Conservation (phyloP, 345 rosid species). For the Pelargonium nanum region DNA sequence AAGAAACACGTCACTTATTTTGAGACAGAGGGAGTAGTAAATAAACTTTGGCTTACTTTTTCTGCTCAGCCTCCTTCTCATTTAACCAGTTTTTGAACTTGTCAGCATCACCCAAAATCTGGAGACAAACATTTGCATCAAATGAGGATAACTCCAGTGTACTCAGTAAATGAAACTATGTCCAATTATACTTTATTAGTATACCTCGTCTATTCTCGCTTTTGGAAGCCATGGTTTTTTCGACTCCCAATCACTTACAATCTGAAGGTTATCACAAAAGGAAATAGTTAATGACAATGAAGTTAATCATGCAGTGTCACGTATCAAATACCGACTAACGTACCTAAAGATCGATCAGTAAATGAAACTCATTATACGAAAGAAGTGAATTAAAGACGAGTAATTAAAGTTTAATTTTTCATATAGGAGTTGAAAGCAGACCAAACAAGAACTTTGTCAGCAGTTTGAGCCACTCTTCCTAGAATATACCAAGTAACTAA, state of each 20-base stretch:
- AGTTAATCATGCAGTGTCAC: too few species aligned
- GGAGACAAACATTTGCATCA: conserved; percentile 2
- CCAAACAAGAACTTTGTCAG: too few species aligned
- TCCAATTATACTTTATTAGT: conserved; percentile 6
- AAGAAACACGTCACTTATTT: neutral
- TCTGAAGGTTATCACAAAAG: conserved; percentile 30
- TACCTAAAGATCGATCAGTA: too few species aligned
- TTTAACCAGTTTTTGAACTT: conserved; percentile 73
- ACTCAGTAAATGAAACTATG: too few species aligned
- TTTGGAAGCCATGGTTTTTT: conserved; percentile 90
- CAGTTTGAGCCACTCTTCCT: too few species aligned
- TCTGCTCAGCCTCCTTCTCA: conserved; percentile 73
- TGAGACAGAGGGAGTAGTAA: conserved; percentile 12
- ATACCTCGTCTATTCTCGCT: conserved; percentile 64
- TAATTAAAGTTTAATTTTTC: too few species aligned
- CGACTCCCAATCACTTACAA: conserved; percentile 49
- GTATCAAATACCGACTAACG: too few species aligned
- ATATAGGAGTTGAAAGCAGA: too few species aligned
- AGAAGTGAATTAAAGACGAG: too few species aligned
- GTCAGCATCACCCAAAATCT: conserved; percentile 57
- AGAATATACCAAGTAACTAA: too few species aligned
- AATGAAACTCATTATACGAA: too few species aligned
- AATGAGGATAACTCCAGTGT: neutral
- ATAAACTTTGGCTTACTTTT: conserved; percentile 23
- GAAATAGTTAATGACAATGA: conserved; percentile 6